Evolutionary conservation across 495 filamentous ascomycete species (phyloP), one percentile per base, ranked within the genome.

Genomic region (Hypoxylon subgilvum): DNA sequence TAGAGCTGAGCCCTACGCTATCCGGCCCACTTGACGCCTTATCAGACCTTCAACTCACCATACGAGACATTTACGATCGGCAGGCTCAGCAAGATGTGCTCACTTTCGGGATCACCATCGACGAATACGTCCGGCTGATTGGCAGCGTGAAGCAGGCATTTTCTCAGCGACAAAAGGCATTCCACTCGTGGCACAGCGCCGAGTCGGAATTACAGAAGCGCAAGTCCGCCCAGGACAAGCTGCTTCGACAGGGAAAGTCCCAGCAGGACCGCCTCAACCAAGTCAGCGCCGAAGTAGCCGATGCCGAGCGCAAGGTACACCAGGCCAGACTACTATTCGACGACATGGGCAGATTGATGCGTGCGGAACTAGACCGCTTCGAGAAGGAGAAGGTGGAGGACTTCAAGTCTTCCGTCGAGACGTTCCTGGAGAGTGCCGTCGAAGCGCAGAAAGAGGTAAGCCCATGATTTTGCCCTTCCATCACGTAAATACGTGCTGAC

Each of bases 321-420:
- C 89, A 94, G 66, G 87, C 91, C 1, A 79, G 92, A 42, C 69
- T 98, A 51, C 72, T 96, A 48, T 98, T 98, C 70, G 94, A 98
- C 57, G 95, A 98, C 69, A 97, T 98, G 94, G 94, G 94, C 9
- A 82, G 91, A 19, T 76, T 96, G 69, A 93, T 98, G 92, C 82
- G 90, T 31, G 76, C 79, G 22, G 94, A 98, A 72, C 79, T 98
- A 54, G 94, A 97, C 57, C 80, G 92, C 21, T 98, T 98, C 65
- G 94, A 97, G 77, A 84, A 84, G 63, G 94, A 98, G 76, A 98
- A 98, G 78, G 94, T 98, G 6, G 94, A 98, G 70, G 94, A 98
- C 71, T 98, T 98, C 75, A 98, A 97, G 78, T 92, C 88, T 55
- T 95, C 91, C 0, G 93, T 98, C 1, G 94, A 98, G 77, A 98